Base-by-base conservation (phyloP, 345 rosid genomes). In the Raphanus raphanistrum region DNA sequence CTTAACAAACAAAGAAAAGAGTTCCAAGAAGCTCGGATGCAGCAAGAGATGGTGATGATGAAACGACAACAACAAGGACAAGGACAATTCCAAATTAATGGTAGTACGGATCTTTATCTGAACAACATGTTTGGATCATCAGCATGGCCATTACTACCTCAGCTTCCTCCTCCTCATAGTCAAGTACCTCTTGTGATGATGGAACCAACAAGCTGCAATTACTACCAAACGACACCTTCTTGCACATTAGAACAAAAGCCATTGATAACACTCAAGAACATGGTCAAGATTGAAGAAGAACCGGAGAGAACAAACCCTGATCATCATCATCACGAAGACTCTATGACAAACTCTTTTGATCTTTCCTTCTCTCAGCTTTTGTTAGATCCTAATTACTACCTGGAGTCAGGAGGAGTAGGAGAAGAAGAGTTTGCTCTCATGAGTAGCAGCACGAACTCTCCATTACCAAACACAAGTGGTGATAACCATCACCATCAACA, bases 1-100 rank as follows among this genome's bases (percentile, higher is more conserved):
- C 80, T 88, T 9, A 90, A 88, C 31, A 90, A 88, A 76, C 92
- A 88, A 63, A 76, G 91, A 9, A 90, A 83, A 63, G 89, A 83
- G 59, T 75, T 80, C 11, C 85, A 85, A 65, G 84, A 84, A 70
- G 77, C 84, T 0, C 63, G 86, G 28, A 76, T 85, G 59, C 84
- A 83, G 85, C 89, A 85, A 75, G 86, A 86, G 61, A 82, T 80
- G 75, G 67, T 57, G 68, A 82, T 83, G 68, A 88, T 86, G 82
- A 85, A 68, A 41, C 84, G 72, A 70, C 79, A 74, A 68, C 72
- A 64, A 71, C 77, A 79, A 72, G 68, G 68, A 32, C 77, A 72
- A 68, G 70, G 55, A 48, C 55, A 48, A 13, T 48, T 11, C 17
- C 82, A 85, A 54, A 79, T 16, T 31, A 78, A 70, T 33, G 71